Base-by-base conservation (phyloP, 78 protist genomes). In the Dictyostelium capitatum region DNA sequence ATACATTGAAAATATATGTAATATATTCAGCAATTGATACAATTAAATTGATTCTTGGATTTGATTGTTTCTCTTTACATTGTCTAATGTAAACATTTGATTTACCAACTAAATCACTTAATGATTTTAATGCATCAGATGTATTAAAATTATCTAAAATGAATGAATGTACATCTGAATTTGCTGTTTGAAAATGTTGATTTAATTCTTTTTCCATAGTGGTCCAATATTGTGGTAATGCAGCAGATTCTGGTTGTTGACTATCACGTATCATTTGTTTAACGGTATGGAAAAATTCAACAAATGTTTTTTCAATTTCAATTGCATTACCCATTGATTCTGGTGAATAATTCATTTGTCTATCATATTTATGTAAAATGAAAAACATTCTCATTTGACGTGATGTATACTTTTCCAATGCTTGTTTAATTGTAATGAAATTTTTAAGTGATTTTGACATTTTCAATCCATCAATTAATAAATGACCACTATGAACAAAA, bases 391-490 rank as follows among this genome's bases (percentile, higher is more conserved):
- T 97, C 32, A 99, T 65, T 90, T 97, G 99, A 4, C 98, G 89
- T 5, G 99, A 93, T 1, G 98, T 95, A 95, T 97, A 95, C 54
- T n/a, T 51, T 37, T 79, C 75, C 43, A 98, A 78, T 15, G 97
- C 97, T 25, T 95, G 95, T 17, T 96, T 84, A 92, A 99, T 98
- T 32, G 99, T 98, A 80, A 97, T 91, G 82, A 99, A 99, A 91
- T 99, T 99, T 95, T 99, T 99, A 54, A 98, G 97, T 1, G 98
- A 93, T 92, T 99, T 99, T 73, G 98, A 95, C 99, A 99, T 99
- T 82, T 99, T 99, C 54, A 57, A 64, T 10, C 99, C 99, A 51
- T 96, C 74, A 90, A 99, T 97, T 72, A 79, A 74, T 47, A 99
- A 78, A 83, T 98, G 99, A 54, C 99, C 99, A 17, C 97, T 43